These are phyloP conservation scores for Conidiobolus incongruus DNA, from an alignment of 371 early-diverging fungal species.

Conservation along the genomic window DNA sequence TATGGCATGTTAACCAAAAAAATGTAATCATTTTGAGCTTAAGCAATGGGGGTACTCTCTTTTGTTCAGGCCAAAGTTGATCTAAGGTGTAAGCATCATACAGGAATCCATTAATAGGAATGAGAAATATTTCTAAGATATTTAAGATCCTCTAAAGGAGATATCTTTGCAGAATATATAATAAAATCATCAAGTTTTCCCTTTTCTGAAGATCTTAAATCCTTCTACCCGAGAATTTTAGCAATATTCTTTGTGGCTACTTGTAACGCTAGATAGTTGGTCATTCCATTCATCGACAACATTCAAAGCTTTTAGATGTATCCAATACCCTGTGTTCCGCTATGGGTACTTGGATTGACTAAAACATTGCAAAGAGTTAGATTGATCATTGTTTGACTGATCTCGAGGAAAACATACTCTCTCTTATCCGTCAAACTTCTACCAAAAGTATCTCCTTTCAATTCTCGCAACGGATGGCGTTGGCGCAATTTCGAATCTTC, in stretches of 20 bases:
- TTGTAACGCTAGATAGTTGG: background rate
- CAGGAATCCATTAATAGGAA: background rate
- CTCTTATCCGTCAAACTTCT: background rate
- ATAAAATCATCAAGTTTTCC: too few relatives aligned
- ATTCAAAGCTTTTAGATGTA: background rate
- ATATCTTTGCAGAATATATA: too few relatives aligned
- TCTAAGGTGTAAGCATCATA: background rate
- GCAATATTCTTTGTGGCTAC: background rate
- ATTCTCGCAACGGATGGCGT: background rate
- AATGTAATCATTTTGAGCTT: background rate
- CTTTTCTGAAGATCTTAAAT: too few relatives aligned
- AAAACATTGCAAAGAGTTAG: background rate
- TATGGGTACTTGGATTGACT: background rate
- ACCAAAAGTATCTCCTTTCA: background rate
- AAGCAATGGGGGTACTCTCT: background rate
- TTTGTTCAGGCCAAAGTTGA: background rate
- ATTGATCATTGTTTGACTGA: background rate
- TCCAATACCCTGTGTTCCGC: background rate
- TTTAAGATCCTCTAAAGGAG: too few relatives aligned
- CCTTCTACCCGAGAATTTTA: background rate
- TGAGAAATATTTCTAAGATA: background rate
- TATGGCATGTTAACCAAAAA: too few relatives aligned
- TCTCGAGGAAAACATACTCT: background rate
- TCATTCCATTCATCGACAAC: too few relatives aligned
- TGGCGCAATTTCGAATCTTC: background rate